Percentiles rank a stretch among this genome's conserved stretches.
These are phyloP conservation scores for barrel medic (Medicago truncatula) DNA, from an alignment of 306 rosid species.

Conservation along the genomic window DNA sequence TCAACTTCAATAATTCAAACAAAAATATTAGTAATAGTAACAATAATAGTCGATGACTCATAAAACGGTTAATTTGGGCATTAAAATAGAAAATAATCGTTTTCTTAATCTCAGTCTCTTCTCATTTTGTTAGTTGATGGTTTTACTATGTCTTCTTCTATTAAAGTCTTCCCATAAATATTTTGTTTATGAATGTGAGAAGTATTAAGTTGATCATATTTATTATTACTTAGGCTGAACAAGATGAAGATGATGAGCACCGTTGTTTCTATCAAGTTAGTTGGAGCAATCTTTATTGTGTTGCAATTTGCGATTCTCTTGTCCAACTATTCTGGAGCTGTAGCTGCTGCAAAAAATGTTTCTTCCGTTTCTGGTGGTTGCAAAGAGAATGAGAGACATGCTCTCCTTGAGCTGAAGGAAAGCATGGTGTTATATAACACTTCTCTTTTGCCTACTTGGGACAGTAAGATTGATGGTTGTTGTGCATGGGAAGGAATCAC, in stretches of 20 bases:
- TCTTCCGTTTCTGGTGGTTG: neutral
- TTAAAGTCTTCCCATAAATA: too few species aligned
- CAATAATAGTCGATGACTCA: too few species aligned
- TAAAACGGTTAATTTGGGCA: too few species aligned
- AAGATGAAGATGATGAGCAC: neutral
- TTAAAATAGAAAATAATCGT: too few species aligned
- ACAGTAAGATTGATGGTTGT: neutral
- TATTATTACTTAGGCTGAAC: neutral
- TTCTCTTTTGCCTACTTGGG: slow-evolving; percentile 3
- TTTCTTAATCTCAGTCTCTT: neutral
- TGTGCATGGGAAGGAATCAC: slow-evolving; percentile 9
- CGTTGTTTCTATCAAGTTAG: neutral
- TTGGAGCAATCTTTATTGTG: slow-evolving; percentile 2
- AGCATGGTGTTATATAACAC: neutral
- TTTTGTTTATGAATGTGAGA: neutral
- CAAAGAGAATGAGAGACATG: slow-evolving; percentile 19
- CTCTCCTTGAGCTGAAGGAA: slow-evolving; percentile 10
- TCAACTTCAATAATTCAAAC: too few species aligned
- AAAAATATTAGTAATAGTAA: too few species aligned
- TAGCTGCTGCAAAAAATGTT: neutral
- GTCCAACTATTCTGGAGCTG: neutral
- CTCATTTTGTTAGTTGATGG: neutral
- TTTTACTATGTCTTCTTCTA: too few species aligned
- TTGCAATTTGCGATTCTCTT: neutral
- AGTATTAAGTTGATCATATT: neutral